These are phyloP conservation scores for Wickerhamiella australiensis DNA, from an alignment of 805 yeast genomes.

Conservation along the genomic window DNA sequence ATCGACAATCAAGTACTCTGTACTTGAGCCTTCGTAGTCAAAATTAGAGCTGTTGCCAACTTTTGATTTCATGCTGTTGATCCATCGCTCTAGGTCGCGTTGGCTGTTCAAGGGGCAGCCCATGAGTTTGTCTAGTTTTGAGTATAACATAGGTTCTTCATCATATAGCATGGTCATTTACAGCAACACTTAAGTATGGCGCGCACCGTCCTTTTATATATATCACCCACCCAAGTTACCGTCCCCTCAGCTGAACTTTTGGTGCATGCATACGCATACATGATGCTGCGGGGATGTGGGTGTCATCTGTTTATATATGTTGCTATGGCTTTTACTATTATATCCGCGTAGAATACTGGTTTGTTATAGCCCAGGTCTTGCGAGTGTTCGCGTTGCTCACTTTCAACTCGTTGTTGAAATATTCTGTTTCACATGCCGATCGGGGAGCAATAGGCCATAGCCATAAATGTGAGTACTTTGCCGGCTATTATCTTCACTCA, in stretches of 20 bases:
- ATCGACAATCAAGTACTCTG: slow-evolving; percentile 12
- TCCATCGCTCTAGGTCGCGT: slow-evolving; percentile 8
- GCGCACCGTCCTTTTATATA: not conserved
- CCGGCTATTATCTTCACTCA: no score
- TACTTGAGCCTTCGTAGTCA: not conserved
- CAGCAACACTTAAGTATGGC: no score
- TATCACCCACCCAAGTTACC: not conserved
- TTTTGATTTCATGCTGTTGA: slow-evolving; percentile 2
- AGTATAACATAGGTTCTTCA: slow-evolving; percentile 1
- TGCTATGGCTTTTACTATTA: no score
- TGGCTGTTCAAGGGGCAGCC: not conserved
- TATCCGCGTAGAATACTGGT: no score
- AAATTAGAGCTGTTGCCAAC: not conserved
- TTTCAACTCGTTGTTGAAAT: not conserved
- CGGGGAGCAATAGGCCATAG: not conserved
- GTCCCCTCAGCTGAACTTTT: slow-evolving; percentile 1
- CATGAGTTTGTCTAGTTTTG: slow-evolving; percentile 1
- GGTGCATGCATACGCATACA: slow-evolving; percentile 8
- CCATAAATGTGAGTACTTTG: not conserved
- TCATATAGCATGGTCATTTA: not conserved
- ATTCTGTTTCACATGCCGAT: not conserved
- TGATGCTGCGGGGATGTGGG: slow-evolving; percentile 4
- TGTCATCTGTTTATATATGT: no score
- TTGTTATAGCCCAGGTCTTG: no score
- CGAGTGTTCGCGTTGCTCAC: not conserved